Conservation (phyloP, 2,329 filamentous ascomycete genomes). For the Ophiostoma piceae region DNA sequence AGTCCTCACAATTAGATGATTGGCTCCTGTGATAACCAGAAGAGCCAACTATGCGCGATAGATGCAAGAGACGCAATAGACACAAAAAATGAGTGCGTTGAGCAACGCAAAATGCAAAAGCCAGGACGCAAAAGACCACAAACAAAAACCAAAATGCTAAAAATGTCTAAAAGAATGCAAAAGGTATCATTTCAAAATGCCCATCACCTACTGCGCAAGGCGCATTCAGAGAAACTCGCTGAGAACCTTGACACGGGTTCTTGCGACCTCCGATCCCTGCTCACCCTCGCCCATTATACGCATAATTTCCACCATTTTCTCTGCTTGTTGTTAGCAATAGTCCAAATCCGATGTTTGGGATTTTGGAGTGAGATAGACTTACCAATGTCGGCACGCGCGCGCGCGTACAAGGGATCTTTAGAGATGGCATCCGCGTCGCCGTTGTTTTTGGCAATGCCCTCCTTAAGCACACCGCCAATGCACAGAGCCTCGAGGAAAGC, state of each 20-base stretch:
- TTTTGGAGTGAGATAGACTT: constrained; percentile 33
- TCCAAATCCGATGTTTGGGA: neutral
- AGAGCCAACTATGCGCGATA: neutral
- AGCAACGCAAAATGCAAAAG: neutral
- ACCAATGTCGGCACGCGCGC: constrained; percentile 58
- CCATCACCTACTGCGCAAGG: neutral
- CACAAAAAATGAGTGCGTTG: neutral
- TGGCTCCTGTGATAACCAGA: neutral
- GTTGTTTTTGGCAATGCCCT: constrained; percentile 43
- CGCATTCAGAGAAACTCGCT: constrained; percentile 44
- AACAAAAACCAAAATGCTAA: neutral
- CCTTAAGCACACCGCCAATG: constrained; percentile 56
- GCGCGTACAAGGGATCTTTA: constrained; percentile 55
- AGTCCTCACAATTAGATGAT: neutral
- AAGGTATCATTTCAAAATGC: neutral
- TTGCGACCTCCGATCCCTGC: constrained; percentile 54
- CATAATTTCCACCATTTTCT: constrained; percentile 58
- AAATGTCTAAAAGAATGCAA: neutral
- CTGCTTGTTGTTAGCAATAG: constrained; percentile 14
- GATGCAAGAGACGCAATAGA: neutral
- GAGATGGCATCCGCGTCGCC: constrained; percentile 42
- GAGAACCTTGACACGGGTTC: constrained; percentile 55
- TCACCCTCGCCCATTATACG: constrained; percentile 51
- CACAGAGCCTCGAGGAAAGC: constrained; percentile 72
- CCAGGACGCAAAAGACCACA: neutral